These are phyloP conservation scores for Plantago ovata DNA, from an alignment of 257 asterid species.

Conservation along the genomic window DNA sequence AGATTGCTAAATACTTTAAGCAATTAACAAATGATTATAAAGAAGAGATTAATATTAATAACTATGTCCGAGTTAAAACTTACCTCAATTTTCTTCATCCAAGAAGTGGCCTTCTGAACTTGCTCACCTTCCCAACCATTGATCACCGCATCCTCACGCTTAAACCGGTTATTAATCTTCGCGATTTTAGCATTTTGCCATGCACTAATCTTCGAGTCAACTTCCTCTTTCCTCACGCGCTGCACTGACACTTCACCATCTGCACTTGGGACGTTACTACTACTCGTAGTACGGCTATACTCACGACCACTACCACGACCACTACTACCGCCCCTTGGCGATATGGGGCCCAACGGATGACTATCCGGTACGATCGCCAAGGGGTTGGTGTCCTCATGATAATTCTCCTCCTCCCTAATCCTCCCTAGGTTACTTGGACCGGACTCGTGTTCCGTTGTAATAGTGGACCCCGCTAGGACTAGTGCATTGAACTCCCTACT, in stretches of 20 bases:
- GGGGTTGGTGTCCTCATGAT: slow-evolving; percentile 50
- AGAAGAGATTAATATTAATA: neutral
- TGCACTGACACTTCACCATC: slow-evolving; percentile 40
- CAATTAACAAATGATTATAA: neutral
- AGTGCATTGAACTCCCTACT: slow-evolving; percentile 76
- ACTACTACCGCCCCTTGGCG: slow-evolving; percentile 29
- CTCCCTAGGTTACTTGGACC: slow-evolving; percentile 34
- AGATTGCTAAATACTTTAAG: neutral
- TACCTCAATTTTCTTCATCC: slow-evolving; percentile 99
- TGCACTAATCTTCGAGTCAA: slow-evolving; percentile 77
- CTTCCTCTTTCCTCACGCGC: slow-evolving; percentile 84
- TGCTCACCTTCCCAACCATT: slow-evolving; percentile 85
- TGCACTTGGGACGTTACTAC: neutral
- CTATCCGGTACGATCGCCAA: slow-evolving; percentile 70
- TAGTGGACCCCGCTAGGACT: slow-evolving; percentile 59
- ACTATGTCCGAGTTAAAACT: neutral
- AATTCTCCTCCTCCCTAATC: slow-evolving; percentile 55
- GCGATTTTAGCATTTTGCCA: slow-evolving; percentile 85
- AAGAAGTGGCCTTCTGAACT: slow-evolving; percentile 72
- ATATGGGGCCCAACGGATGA: slow-evolving; percentile 23
- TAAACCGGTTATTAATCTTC: slow-evolving; percentile 78
- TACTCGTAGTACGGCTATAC: neutral
- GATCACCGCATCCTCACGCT: slow-evolving; percentile 78
- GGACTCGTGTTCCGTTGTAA: slow-evolving; percentile 30
- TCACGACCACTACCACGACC: slow-evolving; percentile 15